Evolutionary conservation across 163 green algal genomes (phyloP).

Genomic region (Scenedesmus sp.): DNA sequence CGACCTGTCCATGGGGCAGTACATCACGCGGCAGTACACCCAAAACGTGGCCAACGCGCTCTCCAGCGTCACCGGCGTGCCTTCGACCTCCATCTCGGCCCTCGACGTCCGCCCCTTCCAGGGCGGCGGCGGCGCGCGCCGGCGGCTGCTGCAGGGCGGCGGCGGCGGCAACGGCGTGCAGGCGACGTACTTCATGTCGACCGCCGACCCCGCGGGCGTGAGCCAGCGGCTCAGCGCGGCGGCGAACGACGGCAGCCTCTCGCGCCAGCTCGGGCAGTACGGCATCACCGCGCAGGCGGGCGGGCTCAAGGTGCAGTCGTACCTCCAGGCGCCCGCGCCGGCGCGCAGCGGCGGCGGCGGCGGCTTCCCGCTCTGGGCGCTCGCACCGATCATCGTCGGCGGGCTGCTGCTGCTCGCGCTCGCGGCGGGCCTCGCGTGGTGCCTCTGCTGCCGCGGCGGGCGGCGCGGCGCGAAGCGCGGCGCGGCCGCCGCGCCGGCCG

Average conservation of each 20-base stretch:
- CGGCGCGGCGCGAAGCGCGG: too few relatives aligned
- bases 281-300: constrained; percentile 24
- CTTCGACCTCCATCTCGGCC: constrained; percentile 14
- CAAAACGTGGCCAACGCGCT: constrained; percentile 47
- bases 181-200: constrained; percentile 38
- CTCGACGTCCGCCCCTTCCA: constrained; percentile 31
- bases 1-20: constrained; percentile 30
- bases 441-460: constrained; percentile 7
- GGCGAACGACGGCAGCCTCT: constrained; percentile 12
- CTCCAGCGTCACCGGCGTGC: constrained; percentile 31
- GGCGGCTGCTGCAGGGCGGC: constrained; percentile 8
- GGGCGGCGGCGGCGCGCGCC: not conserved
- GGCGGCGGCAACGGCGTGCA: constrained; percentile 41
- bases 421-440: not conserved
- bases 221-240: not conserved
- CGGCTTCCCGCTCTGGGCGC: constrained; percentile 34
- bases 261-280: constrained; percentile 13
- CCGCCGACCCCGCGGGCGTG: constrained; percentile 14
- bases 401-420: not conserved
- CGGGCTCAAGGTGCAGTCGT: constrained; percentile 11
- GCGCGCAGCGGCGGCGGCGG: not conserved
- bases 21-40: constrained; percentile 43
- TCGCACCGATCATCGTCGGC: constrained; percentile 29
- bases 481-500: too few relatives aligned
- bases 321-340: not conserved